Evolutionary conservation across 2,329 filamentous ascomycete genomes (phyloP).

Genomic region (Diaporthe destruens): DNA sequence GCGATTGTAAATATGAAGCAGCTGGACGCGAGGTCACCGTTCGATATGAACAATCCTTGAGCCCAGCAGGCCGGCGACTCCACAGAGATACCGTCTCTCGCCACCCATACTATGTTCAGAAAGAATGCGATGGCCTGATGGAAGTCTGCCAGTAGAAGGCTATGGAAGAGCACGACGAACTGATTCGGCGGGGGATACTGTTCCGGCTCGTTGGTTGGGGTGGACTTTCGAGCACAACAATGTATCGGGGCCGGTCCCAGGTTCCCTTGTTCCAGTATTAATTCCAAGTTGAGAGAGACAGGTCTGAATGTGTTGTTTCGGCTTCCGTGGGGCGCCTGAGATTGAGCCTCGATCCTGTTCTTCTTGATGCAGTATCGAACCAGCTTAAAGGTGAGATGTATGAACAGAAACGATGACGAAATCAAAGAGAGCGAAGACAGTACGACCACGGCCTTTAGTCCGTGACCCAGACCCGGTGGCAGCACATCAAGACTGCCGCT

Average conservation of each 20-base stretch:
- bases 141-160: constrained; percentile 69
- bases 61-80: constrained; percentile 61
- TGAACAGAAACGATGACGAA: constrained; percentile 43
- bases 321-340: not conserved
- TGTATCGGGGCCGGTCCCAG: constrained; percentile 37
- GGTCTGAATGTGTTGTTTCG: not conserved
- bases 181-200: constrained; percentile 58
- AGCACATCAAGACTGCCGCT: constrained; percentile 45
- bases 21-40: constrained; percentile 68
- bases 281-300: constrained; percentile 42
- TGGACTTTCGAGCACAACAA: not conserved
- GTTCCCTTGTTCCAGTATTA: constrained; percentile 46
- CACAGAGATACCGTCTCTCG: constrained; percentile 61
- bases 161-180: constrained; percentile 70
- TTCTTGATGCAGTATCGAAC: constrained; percentile 45
- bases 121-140: constrained; percentile 69
- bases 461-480: constrained; percentile 43
- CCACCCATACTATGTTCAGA: constrained; percentile 65
- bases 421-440: constrained; percentile 47
- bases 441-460: constrained; percentile 45
- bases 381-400: constrained; percentile 49
- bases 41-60: constrained; percentile 70
- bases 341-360: constrained; percentile 27
- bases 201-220: not conserved
- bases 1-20: constrained; percentile 71